phyloP scores from a whole-genome alignment of 2,329 filamentous ascomycete genomes.

The Epichloe typhina region DNA sequence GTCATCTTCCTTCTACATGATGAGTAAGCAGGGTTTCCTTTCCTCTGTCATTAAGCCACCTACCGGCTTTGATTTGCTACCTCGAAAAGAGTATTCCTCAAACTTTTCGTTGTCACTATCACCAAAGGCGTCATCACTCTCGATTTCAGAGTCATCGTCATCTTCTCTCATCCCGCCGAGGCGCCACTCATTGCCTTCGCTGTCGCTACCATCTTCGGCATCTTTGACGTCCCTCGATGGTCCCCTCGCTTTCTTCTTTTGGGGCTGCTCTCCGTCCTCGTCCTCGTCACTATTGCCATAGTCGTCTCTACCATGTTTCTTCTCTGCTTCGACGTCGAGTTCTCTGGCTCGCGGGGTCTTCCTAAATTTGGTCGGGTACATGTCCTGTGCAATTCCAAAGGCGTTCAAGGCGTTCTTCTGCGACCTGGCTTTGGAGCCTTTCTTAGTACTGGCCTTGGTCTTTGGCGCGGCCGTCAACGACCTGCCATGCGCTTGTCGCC shows the following conservation, averaged over 20 bases:
- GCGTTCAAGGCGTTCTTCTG: constrained; percentile 41
- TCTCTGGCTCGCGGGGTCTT: constrained; percentile 37
- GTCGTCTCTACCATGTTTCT: constrained; percentile 30
- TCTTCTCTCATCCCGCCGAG: constrained; percentile 48
- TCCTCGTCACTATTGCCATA: constrained; percentile 36
- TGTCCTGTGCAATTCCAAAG: constrained; percentile 42
- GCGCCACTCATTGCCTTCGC: constrained; percentile 75
- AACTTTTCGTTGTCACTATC: constrained; percentile 80
- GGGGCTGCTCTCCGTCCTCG: constrained; percentile 27
- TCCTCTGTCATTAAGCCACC: constrained; percentile 3
- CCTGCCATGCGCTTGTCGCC: constrained; percentile 45
- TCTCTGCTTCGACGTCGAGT: constrained; percentile 33
- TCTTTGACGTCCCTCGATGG: constrained; percentile 37
- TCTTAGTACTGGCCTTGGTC: constrained; percentile 21
- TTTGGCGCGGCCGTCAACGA: constrained; percentile 29
- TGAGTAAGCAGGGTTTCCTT: not conserved
- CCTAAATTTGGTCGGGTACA: constrained; percentile 34
- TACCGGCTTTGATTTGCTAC: constrained; percentile 26
- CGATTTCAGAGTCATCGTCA: constrained; percentile 51
- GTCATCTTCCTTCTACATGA: constrained; percentile 5
- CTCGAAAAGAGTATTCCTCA: constrained; percentile 52
- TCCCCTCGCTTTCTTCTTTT: constrained; percentile 29
- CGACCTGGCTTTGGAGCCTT: constrained; percentile 32
- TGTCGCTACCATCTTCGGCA: constrained; percentile 66
- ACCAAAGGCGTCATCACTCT: constrained; percentile 70